Conservation (phyloP, 495 filamentous ascomycete genomes). For the Penicillium antarcticum region DNA sequence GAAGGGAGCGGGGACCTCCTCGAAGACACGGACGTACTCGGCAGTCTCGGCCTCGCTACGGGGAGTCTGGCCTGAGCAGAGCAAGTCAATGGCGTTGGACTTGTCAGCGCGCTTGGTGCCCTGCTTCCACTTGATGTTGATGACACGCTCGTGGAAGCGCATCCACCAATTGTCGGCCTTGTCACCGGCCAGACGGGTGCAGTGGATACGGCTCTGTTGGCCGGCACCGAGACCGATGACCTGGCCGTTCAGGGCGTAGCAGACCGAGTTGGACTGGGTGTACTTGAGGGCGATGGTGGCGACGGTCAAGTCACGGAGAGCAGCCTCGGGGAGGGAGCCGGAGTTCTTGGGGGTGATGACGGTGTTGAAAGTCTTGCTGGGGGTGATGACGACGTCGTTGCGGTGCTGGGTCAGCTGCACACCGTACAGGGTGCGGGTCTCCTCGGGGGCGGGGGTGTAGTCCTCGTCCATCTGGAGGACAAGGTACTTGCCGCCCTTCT, state of each 20-base stretch:
- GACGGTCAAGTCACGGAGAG: constrained; percentile 85
- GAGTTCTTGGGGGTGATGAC: constrained; percentile 82
- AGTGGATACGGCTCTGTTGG: constrained; percentile 97
- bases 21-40: constrained; percentile 84
- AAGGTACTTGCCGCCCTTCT: constrained; percentile 97
- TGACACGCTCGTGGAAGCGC: constrained; percentile 84
- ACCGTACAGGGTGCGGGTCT: constrained; percentile 85
- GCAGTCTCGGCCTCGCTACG: constrained; percentile 72
- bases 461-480: constrained; percentile 90
- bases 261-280: constrained; percentile 98
- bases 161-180: constrained; percentile 99
- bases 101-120: constrained; percentile 95
- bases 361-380: constrained; percentile 74
- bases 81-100: constrained; percentile 94
- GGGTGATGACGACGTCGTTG: constrained; percentile 84
- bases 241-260: constrained; percentile 94
- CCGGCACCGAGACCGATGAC: constrained; percentile 92
- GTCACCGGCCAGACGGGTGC: constrained; percentile 95
- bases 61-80: constrained; percentile 87
- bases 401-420: constrained; percentile 82
- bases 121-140: constrained; percentile 92
- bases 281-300: constrained; percentile 97
- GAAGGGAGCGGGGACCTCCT: constrained; percentile 82
- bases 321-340: constrained; percentile 67
- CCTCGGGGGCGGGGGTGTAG: constrained; percentile 71